These are phyloP conservation scores for Microcera coccophila DNA, from an alignment of 2,329 filamentous ascomycete genomes.

Conservation along the genomic window DNA sequence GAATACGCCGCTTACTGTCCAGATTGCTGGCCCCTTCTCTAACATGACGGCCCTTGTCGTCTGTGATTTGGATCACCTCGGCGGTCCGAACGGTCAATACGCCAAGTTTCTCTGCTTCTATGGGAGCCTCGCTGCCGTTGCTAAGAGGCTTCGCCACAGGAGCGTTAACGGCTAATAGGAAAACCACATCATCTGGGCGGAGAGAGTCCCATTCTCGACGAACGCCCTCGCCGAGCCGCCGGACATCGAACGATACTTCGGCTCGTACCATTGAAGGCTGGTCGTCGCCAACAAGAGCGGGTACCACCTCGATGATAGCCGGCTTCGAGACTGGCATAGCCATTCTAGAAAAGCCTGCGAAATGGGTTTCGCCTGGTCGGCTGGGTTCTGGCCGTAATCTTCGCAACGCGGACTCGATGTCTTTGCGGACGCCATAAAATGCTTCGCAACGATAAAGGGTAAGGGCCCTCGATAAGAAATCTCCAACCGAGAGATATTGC, in stretches of 20 bases:
- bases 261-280: constrained; percentile 81
- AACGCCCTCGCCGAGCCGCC: constrained; percentile 69
- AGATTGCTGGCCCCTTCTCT: constrained; percentile 57
- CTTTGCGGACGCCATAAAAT: constrained; percentile 89
- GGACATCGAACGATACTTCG: constrained; percentile 81
- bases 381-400: constrained; percentile 68
- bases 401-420: constrained; percentile 78
- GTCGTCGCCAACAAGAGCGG: constrained; percentile 76
- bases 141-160: constrained; percentile 47
- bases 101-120: constrained; percentile 58
- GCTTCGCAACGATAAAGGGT: constrained; percentile 84
- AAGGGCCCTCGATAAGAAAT: constrained; percentile 95
- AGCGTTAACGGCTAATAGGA: constrained; percentile 73
- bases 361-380: constrained; percentile 60
- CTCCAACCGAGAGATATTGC: constrained; percentile 89
- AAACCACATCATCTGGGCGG: constrained; percentile 83
- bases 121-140: constrained; percentile 47
- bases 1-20: constrained; percentile 67
- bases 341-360: constrained; percentile 87
- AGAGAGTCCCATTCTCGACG: constrained; percentile 87
- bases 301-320: constrained; percentile 80
- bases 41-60: constrained; percentile 75
- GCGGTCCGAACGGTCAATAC: constrained; percentile 73
- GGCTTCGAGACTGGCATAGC: constrained; percentile 81
- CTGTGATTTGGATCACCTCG: constrained; percentile 78